Percentiles rank a stretch among this genome's conserved stretches.
These are phyloP conservation scores for Zoysia japonica DNA, from an alignment of 176 grass and related monocot genomes.

Conservation along the genomic window DNA sequence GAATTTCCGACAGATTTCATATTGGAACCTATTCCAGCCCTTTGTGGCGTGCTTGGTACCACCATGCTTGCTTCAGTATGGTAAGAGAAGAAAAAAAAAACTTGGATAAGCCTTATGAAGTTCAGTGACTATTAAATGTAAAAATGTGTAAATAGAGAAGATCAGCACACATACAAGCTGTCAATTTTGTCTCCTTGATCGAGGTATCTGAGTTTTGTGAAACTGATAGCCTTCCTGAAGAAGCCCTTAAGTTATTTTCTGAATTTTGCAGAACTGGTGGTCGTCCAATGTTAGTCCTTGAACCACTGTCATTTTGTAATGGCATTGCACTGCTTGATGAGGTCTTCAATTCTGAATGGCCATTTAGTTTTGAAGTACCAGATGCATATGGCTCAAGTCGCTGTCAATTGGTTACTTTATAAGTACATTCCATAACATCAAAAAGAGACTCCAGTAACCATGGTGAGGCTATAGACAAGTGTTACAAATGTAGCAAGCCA, in stretches of 20 bases:
- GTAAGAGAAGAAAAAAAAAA: conserved; percentile 42
- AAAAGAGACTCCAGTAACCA: background rate
- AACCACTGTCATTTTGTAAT: conserved; percentile 73
- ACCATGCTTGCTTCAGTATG: conserved; percentile 61
- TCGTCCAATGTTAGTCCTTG: conserved; percentile 69
- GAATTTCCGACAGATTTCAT: conserved; percentile 59
- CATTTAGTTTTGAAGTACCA: conserved; percentile 62
- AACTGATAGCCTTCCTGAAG: conserved; percentile 58
- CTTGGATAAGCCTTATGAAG: conserved; percentile 31
- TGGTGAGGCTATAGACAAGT: conserved; percentile 1
- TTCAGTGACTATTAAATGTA: conserved; percentile 30
- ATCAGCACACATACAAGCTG: conserved; percentile 59
- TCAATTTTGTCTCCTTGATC: conserved; percentile 70
- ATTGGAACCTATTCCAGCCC: conserved; percentile 51
- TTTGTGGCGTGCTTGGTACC: conserved; percentile 73
- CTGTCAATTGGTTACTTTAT: conserved; percentile 55
- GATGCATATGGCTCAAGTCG: conserved; percentile 81
- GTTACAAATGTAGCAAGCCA: conserved; percentile 15
- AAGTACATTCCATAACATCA: conserved; percentile 28
- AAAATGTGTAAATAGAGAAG: conserved; percentile 35
- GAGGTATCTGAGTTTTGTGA: conserved; percentile 75
- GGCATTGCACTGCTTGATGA: conserved; percentile 46
- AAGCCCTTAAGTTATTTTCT: conserved; percentile 70
- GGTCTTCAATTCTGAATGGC: conserved; percentile 61
- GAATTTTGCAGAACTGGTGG: conserved; percentile 77